Percentiles rank a stretch among this genome's conserved stretches.
Conservation (phyloP, 2,329 filamentous ascomycete species). For the Dothidotthia symphoricarpi region DNA sequence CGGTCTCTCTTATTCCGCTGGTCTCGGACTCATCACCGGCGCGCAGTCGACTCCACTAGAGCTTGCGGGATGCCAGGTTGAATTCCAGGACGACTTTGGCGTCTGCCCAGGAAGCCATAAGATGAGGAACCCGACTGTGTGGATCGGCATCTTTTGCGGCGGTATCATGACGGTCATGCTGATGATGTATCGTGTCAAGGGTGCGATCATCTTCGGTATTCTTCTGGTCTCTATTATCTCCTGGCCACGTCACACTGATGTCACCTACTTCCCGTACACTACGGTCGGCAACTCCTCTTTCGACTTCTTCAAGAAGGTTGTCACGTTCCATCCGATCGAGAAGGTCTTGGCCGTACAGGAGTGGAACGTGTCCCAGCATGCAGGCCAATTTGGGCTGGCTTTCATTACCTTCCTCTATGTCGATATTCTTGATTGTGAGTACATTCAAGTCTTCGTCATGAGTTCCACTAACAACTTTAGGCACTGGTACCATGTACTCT, state of each 20-base stretch:
- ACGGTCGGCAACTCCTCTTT: constrained; percentile 67
- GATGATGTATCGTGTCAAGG: constrained; percentile 84
- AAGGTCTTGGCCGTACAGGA: constrained; percentile 68
- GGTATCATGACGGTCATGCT: constrained; percentile 76
- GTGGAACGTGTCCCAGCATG: constrained; percentile 68
- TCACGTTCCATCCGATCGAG: constrained; percentile 76
- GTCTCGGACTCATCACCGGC: constrained; percentile 76
- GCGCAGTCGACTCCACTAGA: constrained; percentile 66
- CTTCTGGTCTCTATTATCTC: constrained; percentile 83
- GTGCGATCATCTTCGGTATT: constrained; percentile 81
- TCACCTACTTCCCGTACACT: constrained; percentile 80
- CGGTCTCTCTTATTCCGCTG: constrained; percentile 74
- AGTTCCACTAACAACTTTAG: constrained; percentile 8
- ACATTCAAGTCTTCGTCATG: background rate
- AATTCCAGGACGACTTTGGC: constrained; percentile 46
- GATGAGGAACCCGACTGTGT: constrained; percentile 82
- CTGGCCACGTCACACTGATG: constrained; percentile 73
- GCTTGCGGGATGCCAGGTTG: constrained; percentile 68
- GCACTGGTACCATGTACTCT: constrained; percentile 79
- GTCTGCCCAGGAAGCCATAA: constrained; percentile 64
- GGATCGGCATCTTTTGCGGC: constrained; percentile 85
- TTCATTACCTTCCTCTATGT: constrained; percentile 89
- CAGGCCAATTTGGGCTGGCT: constrained; percentile 75
- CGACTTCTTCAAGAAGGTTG: constrained; percentile 85
- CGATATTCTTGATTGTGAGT: constrained; percentile 73